Evolutionary conservation across 176 grass and related monocot species (phyloP).

Genomic region (Tuctoria greenei): DNA sequence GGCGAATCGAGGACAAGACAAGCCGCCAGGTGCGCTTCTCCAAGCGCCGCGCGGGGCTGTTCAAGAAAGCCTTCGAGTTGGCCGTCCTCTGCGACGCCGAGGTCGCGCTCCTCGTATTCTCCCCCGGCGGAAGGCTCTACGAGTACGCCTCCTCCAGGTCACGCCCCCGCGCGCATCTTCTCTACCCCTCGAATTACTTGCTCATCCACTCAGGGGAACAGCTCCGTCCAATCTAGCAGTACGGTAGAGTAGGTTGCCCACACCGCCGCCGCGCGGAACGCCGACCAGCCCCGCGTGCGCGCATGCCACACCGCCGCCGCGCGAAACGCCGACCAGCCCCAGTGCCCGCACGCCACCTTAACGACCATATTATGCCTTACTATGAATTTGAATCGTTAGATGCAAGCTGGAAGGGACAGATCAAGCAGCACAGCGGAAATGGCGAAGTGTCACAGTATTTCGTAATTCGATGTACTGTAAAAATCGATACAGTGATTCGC

Average conservation of each 20-base stretch:
- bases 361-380: too few relatives aligned
- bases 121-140: conserved; percentile 66
- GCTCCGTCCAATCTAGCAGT: neutral
- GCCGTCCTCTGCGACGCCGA: conserved; percentile 74
- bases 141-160: conserved; percentile 68
- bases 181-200: neutral
- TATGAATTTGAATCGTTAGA: too few relatives aligned
- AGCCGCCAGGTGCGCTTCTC: conserved; percentile 84
- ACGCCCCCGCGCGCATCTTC: neutral
- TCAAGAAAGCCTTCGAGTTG: conserved; percentile 81
- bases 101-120: conserved; percentile 71
- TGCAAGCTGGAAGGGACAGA: too few relatives aligned
- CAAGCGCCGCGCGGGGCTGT: conserved; percentile 66
- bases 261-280: too few relatives aligned
- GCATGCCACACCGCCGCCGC: too few relatives aligned
- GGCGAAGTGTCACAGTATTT: too few relatives aligned
- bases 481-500: too few relatives aligned
- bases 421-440: too few relatives aligned
- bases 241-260: neutral
- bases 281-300: too few relatives aligned
- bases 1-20: conserved; percentile 80
- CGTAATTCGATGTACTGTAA: too few relatives aligned
- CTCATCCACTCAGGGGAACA: neutral
- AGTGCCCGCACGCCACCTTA: too few relatives aligned
- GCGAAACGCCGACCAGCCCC: too few relatives aligned